Conservation (phyloP, 1,284 basidiomycete species). For the Heterobasidion irregulare region DNA sequence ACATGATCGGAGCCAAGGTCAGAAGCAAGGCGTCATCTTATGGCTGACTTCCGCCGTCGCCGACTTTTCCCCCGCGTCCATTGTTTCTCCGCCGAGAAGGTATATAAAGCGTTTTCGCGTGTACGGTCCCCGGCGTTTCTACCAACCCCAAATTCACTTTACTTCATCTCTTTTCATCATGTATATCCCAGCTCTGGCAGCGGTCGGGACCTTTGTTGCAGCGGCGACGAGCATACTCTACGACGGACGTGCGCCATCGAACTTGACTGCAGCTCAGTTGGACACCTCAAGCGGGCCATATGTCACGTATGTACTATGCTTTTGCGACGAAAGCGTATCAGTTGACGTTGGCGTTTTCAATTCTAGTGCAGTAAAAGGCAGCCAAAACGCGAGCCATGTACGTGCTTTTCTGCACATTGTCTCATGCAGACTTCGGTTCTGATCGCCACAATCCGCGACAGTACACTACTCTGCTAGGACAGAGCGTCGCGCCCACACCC, state of each 20-base stretch:
- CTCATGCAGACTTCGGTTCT: neutral
- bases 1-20: too few relatives aligned
- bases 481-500: conserved; percentile 32
- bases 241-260: conserved; percentile 44
- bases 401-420: conserved; percentile 5
- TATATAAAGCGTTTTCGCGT: too few relatives aligned
- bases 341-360: neutral
- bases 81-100: too few relatives aligned
- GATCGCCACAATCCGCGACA: neutral
- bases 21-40: too few relatives aligned
- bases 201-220: neutral
- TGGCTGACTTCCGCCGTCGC: too few relatives aligned
- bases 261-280: conserved; percentile 30
- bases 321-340: neutral
- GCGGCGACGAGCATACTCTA: conserved; percentile 33
- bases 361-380: conserved; percentile 42
- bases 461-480: conserved; percentile 40
- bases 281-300: conserved; percentile 40
- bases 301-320: conserved; percentile 31
- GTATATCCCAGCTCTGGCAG: neutral
- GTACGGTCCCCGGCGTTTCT: too few relatives aligned
- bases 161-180: too few relatives aligned
- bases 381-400: conserved; percentile 37
- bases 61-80: too few relatives aligned
- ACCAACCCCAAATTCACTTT: too few relatives aligned